These are phyloP conservation scores for Coemansia sp. DNA, from an alignment of 192 early-diverging fungal species.

Conservation along the genomic window DNA sequence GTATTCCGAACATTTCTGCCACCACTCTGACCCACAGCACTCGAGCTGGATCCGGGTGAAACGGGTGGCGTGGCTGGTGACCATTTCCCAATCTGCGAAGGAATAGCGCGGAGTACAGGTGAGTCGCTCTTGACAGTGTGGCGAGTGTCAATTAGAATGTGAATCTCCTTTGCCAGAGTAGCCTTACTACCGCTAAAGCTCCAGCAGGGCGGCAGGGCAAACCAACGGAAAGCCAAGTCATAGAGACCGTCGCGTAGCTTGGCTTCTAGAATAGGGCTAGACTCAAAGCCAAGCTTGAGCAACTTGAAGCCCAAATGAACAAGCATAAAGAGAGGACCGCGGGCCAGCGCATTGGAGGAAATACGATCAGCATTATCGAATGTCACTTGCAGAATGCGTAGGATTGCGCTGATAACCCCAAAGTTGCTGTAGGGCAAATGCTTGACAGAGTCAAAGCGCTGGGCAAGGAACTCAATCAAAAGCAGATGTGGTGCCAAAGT, in stretches of 20 bases:
- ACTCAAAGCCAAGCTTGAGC: conserved; percentile 62
- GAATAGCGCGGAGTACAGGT: conserved; percentile 47
- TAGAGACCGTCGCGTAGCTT: conserved; percentile 68
- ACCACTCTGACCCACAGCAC: background rate
- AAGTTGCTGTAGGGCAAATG: conserved; percentile 65
- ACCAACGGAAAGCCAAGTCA: conserved; percentile 80
- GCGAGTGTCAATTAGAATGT: conserved; percentile 66
- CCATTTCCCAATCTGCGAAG: conserved; percentile 12
- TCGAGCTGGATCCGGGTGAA: conserved; percentile 7
- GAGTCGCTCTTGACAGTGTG: conserved; percentile 62
- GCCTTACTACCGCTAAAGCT: conserved; percentile 74
- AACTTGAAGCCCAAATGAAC: conserved; percentile 73
- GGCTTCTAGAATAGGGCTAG: conserved; percentile 64
- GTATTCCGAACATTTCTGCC: background rate
- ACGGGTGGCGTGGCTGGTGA: background rate
- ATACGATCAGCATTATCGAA: conserved; percentile 52
- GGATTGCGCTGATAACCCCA: conserved; percentile 72
- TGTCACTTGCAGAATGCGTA: conserved; percentile 78
- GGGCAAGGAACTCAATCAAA: conserved; percentile 84
- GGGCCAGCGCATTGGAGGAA: conserved; percentile 69
- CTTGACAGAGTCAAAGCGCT: conserved; percentile 79
- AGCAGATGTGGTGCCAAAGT: conserved; percentile 72
- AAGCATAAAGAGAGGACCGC: conserved; percentile 78
- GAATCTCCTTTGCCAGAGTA: conserved; percentile 60
- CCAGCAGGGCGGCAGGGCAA: conserved; percentile 74